phyloP scores from a whole-genome alignment of 169 alveolate genomes.

The Eimeria acervulina region DNA sequence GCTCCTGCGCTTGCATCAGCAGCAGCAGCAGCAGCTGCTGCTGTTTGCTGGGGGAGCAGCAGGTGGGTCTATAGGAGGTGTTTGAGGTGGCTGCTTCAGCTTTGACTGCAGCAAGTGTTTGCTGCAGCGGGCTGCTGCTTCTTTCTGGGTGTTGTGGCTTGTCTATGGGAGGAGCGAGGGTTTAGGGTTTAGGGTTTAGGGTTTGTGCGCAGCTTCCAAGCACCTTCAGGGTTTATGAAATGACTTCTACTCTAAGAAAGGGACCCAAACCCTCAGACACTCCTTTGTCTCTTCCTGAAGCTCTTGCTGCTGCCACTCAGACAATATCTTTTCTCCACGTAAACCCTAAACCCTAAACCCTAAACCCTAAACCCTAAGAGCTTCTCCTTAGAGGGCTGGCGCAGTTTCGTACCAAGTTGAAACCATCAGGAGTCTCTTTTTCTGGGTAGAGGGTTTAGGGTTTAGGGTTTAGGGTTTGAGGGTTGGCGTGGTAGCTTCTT shows the following conservation, averaged over 20 bases:
- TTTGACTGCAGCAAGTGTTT: neutral
- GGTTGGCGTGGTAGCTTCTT: neutral
- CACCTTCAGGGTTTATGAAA: conserved; percentile 8
- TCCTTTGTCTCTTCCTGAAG: neutral
- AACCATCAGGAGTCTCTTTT: neutral
- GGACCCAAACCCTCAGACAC: neutral
- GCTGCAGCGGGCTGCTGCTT: neutral
- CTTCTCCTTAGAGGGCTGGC: too few relatives aligned
- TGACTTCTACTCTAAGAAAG: neutral
- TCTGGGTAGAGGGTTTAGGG: neutral
- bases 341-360: conserved; percentile 18
- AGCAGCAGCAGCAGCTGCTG: conserved; percentile 3
- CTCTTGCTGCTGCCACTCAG: neutral
- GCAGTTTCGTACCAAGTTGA: too few relatives aligned
- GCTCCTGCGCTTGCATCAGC: neutral
- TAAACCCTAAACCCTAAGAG: neutral
- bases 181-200: neutral
- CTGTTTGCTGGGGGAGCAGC: neutral
- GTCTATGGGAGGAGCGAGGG: neutral
- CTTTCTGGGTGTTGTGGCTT: neutral
- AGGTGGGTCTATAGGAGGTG: neutral
- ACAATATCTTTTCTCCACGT: neutral
- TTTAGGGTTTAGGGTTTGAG: conserved; percentile 5
- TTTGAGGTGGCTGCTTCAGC: neutral
- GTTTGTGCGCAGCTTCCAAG: conserved; percentile 6